Percentiles rank a stretch among this genome's conserved stretches.
phyloP scores from a whole-genome alignment of 2,329 filamentous ascomycete species.

The Aspergillus eucalypticola region DNA sequence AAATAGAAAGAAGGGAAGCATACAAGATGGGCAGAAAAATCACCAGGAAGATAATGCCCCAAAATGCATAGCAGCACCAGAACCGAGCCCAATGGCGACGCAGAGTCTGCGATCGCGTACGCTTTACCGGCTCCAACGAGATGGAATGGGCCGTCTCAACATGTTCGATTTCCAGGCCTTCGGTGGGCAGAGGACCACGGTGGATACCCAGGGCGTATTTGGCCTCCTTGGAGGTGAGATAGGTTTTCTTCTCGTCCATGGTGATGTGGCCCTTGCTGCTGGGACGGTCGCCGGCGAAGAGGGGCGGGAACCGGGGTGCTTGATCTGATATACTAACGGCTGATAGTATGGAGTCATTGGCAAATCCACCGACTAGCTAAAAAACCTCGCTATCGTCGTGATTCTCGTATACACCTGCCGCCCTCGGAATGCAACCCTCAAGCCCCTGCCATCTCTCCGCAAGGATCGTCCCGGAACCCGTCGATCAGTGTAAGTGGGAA shows the following conservation, averaged over 20 bases:
- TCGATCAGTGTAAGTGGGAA: constrained; percentile 10
- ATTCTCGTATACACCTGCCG: not conserved
- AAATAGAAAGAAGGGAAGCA: constrained; percentile 13
- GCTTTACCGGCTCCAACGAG: constrained; percentile 26
- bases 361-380: too few relatives aligned
- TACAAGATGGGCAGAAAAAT: constrained; percentile 45
- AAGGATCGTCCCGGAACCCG: constrained; percentile 10
- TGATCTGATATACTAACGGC: not conserved
- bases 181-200: constrained; percentile 30
- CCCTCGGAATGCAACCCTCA: not conserved
- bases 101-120: constrained; percentile 29
- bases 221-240: constrained; percentile 29
- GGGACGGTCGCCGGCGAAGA: not conserved
- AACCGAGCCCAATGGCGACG: constrained; percentile 40
- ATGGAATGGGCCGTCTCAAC: constrained; percentile 30
- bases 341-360: not conserved
- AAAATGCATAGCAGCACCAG: constrained; percentile 41
- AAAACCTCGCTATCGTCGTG: not conserved
- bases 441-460: constrained; percentile 10
- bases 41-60: constrained; percentile 38
- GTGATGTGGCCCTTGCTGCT: not conserved
- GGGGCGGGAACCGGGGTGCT: not conserved
- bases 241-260: constrained; percentile 31
- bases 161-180: constrained; percentile 27
- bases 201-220: constrained; percentile 34